Evolutionary conservation across 2,329 filamentous ascomycete genomes (phyloP), one percentile per base, ranked within the genome.

Genomic region (Aureobasidium sp.): DNA sequence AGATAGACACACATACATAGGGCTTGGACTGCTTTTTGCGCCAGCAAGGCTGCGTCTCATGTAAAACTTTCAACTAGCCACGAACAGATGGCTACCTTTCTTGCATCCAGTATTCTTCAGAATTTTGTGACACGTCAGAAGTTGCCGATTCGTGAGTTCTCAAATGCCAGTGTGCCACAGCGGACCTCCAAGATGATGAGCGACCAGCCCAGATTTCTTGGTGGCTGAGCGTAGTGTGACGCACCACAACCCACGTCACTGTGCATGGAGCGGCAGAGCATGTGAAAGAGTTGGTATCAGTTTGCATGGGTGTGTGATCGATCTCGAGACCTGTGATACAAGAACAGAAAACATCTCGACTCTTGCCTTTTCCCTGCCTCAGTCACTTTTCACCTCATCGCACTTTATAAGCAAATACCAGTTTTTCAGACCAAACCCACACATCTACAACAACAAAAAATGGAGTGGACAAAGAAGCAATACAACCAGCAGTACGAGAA

Each of bases 401-500:
- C 7, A 36, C 21, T 21, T 21, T 21, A 21, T 21, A 21, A 21
- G 21, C 21, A 21, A 21, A 21, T 21, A 21, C 21, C 21, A 21
- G 21, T 21, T 21, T 21, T 21, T 21, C 21, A 21, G 21, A 21
- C 21, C 21, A 21, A 21, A 21, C 21, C 21, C 3, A 32, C 34
- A 48, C 27, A 37, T 3, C 21, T 34, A 39, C 25, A 65, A 34
- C 69, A 71, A 8, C 52, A 21, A 21, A 21, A 21, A 21, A 67
- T 79, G 72, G 83, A 87, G 68, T 86, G 81, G 81, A 73, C 80
- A 63, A 83, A 81, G 71, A 74, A 85, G 62, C 84, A 81, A 55
- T 90, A 90, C 78, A 86, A 88, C 75, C 75, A 82, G 60, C 85
- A 90, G 72, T 90, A 90, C 74, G 86, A 90, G 70, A 80, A 76